Percentiles rank a stretch among this genome's conserved stretches.
Conservation (phyloP, 164 flowering plant species). For the Chimonanthus praecox region DNA sequence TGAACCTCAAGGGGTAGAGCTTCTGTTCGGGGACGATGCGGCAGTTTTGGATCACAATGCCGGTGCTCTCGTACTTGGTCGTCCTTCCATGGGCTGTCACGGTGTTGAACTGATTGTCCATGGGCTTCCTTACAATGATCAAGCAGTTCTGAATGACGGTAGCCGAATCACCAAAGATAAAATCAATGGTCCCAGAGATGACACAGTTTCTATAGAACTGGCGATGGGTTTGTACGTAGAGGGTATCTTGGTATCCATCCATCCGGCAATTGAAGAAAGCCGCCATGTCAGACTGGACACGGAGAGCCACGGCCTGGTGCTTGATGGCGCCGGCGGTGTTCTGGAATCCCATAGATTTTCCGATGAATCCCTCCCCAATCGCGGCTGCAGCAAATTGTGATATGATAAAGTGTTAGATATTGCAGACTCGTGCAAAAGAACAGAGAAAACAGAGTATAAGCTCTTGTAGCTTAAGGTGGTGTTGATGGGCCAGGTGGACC, state of each 20-base stretch:
- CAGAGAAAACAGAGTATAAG: not conserved
- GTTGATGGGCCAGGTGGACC: not conserved
- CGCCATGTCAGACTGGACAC: constrained; percentile 34
- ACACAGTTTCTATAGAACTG: constrained; percentile 54
- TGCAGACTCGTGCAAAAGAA: not conserved
- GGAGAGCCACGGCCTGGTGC: constrained; percentile 59
- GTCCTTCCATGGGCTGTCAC: constrained; percentile 49
- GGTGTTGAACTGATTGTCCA: constrained; percentile 37
- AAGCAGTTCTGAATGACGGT: constrained; percentile 37
- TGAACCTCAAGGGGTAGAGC: constrained; percentile 24
- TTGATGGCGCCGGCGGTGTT: constrained; percentile 67
- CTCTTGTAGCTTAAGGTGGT: not conserved
- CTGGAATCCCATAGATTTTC: constrained; percentile 42
- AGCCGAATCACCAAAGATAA: constrained; percentile 49
- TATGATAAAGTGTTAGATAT: no score
- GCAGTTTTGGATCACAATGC: constrained; percentile 50
- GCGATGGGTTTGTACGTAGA: constrained; percentile 41
- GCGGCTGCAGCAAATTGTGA: constrained; percentile 28
- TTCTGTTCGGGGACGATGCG: constrained; percentile 40
- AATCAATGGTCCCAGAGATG: constrained; percentile 59
- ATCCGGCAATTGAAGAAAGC: constrained; percentile 51
- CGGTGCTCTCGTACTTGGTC: constrained; percentile 20
- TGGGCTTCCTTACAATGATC: constrained; percentile 41
- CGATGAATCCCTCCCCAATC: constrained; percentile 40
- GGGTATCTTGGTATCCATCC: constrained; percentile 61